Evolutionary conservation across 1,284 basidiomycete species (phyloP), one percentile per base, ranked within the genome.

Genomic region (Wallemia ichthyophaga): DNA sequence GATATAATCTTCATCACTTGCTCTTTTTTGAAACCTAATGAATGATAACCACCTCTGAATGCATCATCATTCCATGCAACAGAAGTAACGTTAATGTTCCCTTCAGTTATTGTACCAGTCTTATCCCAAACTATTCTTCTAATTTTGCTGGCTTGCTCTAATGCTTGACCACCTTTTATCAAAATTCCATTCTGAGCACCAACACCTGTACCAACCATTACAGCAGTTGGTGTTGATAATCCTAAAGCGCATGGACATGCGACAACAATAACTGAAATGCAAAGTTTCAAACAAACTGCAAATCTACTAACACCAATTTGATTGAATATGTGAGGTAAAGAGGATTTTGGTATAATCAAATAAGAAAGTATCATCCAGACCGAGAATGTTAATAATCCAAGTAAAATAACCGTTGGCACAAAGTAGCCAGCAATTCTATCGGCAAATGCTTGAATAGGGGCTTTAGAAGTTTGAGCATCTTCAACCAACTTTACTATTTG

Each of bases 181-280:
- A 99, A 73, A 63, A 99, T 98, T 0, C 94, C 94, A 66, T 96
- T 89, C 73, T 85, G 78, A 13, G 94, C 94, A 1, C 94, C 94
- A 59, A 98, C 82, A 0, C 94, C 94, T 0, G 94, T 98, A 27
- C 94, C 94, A 37, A 98, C 94, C 94, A 98, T 98, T 70, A 98
- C 91, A 1, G 94, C 94, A 0, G 94, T 98, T 0, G 94, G 94
- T 0, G 94, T 98, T 61, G 85, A 86, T 59, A 98, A 76, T 1
- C 94, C 94, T 26, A 99, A 76, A 0, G 94, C 94, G 67, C 94
- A 99, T 0, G 94, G 94, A 69, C 94, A 99, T 2, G 94, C 94
- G 60, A 99, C 91, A 55, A 99, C 94, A 60, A 99, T 79, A 62
- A 98, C 92, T 58, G 85, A 91, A 67, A 98, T 98, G 69, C 92